Percentiles rank a stretch among this genome's conserved stretches.
phyloP scores from a whole-genome alignment of 768 basidiomycete species.

The Fomitopsis pulvina region DNA sequence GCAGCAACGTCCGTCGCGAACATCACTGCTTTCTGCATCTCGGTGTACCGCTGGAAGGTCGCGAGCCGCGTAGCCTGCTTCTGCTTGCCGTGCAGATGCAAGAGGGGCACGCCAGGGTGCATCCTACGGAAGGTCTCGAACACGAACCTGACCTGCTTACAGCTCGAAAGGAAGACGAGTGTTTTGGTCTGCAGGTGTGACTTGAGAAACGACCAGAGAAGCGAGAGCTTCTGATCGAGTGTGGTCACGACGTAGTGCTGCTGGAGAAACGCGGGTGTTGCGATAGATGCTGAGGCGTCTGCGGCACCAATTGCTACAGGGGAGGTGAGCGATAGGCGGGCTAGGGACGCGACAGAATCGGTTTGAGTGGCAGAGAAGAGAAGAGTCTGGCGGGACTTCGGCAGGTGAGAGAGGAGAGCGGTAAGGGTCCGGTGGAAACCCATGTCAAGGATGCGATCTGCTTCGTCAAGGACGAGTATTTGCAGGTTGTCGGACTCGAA shows the following conservation, averaged over 20 bases:
- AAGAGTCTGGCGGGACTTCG: slow-evolving; percentile 87
- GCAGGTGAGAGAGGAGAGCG: slow-evolving; percentile 88
- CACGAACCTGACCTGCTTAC: slow-evolving; percentile 96
- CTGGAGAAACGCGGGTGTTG: slow-evolving; percentile 73
- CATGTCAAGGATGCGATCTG: slow-evolving; percentile 95
- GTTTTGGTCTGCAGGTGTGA: slow-evolving; percentile 86
- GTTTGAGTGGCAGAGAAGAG: slow-evolving; percentile 98
- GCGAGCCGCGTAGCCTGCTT: slow-evolving; percentile 85
- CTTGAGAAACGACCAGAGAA: slow-evolving; percentile 93
- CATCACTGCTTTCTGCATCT: slow-evolving; percentile 75
- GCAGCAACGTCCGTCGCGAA: slow-evolving; percentile 97
- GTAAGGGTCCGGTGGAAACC: slow-evolving; percentile 86
- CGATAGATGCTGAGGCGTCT: slow-evolving; percentile 38
- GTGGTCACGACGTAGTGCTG: slow-evolving; percentile 83
- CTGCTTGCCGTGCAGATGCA: slow-evolving; percentile 94
- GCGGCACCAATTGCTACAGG: slow-evolving; percentile 70
- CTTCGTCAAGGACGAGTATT: slow-evolving; percentile 91
- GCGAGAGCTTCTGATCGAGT: slow-evolving; percentile 84
- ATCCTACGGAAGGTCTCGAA: slow-evolving; percentile 95
- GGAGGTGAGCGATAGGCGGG: slow-evolving; percentile 80
- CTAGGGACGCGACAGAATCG: slow-evolving; percentile 79
- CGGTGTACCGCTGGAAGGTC: slow-evolving; percentile 80
- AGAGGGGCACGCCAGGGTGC: slow-evolving; percentile 89
- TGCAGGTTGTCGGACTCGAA: slow-evolving; percentile 92
- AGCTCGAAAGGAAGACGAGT: slow-evolving; percentile 90